Base-by-base conservation (phyloP, 1,284 basidiomycete genomes). In the Neolentinus lepideus region DNA sequence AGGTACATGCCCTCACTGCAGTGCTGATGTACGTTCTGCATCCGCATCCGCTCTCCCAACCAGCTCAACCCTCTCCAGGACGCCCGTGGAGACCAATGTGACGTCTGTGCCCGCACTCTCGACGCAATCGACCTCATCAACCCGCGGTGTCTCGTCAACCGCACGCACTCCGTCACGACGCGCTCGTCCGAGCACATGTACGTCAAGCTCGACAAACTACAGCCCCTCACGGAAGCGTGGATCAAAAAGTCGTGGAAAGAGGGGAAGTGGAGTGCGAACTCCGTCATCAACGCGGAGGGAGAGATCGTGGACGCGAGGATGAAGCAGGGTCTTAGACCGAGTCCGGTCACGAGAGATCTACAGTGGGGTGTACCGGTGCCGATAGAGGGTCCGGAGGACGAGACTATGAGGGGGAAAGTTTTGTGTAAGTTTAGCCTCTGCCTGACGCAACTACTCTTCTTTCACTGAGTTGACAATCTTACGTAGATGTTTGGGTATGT, bases 21-120 rank as follows among this genome's bases (percentile, higher is more conserved):
- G 80, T 55, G 92, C 87, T 60, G 87, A 93, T 59, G 90, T 90
- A 59, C 60, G 73, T 63, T 19, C 16, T 1, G 3, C 45, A 26
- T 14, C 1, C 33, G 19, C 54, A 43, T 4, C 11, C 36, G 53
- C 16, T 27, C 33, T 22, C 16, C 38, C 29, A 51, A 14, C 52
- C 27, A 19, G 21, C 55, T 3, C 52, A 29, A 33, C 43, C 16
- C 55, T 50, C 22, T 54, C 54, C 52, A 93, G 88, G 96, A 98
- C 63, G 97, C 96, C 36, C 90, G 97, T 50, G 97, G 97, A 10
- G 97, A 99, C 71, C 97, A 99, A 77, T 99, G 97, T 72, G 97
- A 99, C 71, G 81, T 86, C 58, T 99, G 97, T 67, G 85, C 89
- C 45, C 84, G 94, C 60, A 97, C 96, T 8, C 83, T 97, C 54